Percentiles rank a stretch among this genome's conserved stretches.
phyloP scores from a whole-genome alignment of 352 stramenopile species.

The Globisporangium megalacanthum region DNA sequence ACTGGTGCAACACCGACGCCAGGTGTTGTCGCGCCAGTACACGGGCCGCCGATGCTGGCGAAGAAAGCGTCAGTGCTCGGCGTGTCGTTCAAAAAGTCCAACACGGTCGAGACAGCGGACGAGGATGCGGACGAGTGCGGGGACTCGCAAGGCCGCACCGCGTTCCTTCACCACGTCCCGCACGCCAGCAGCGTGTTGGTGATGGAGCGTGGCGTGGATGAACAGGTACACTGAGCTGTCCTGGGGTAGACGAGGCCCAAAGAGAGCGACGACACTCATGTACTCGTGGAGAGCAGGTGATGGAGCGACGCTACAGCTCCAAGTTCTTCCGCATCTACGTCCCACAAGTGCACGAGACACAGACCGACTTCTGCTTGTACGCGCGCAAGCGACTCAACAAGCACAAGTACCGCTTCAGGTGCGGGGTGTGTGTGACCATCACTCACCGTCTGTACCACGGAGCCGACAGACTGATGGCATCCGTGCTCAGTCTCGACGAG shows the following conservation, averaged over 20 bases:
- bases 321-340: constrained; percentile 77
- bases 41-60: neutral
- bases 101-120: constrained; percentile 16
- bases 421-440: too few relatives aligned
- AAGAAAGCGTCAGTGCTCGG: constrained; percentile 14
- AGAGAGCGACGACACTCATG: neutral
- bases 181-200: constrained; percentile 49
- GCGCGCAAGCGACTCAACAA: constrained; percentile 68
- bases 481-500: constrained; percentile 18
- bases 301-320: constrained; percentile 49
- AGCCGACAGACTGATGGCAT: neutral
- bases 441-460: too few relatives aligned
- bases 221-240: constrained; percentile 22
- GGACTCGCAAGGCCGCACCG: constrained; percentile 29
- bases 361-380: constrained; percentile 74
- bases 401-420: constrained; percentile 79
- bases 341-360: constrained; percentile 60
- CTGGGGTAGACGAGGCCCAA: neutral
- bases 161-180: constrained; percentile 66
- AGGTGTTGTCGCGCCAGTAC: neutral
- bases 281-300: constrained; percentile 11
- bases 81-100: constrained; percentile 16
- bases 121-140: constrained; percentile 24
- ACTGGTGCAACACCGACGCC: neutral
- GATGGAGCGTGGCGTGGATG: constrained; percentile 49